A percentile compares a stretch with the other conserved stretches of the same genome.
Evolutionary conservation across 2,329 filamentous ascomycete genomes (phyloP).

Genomic region (Aaosphaeria pasadenensis): DNA sequence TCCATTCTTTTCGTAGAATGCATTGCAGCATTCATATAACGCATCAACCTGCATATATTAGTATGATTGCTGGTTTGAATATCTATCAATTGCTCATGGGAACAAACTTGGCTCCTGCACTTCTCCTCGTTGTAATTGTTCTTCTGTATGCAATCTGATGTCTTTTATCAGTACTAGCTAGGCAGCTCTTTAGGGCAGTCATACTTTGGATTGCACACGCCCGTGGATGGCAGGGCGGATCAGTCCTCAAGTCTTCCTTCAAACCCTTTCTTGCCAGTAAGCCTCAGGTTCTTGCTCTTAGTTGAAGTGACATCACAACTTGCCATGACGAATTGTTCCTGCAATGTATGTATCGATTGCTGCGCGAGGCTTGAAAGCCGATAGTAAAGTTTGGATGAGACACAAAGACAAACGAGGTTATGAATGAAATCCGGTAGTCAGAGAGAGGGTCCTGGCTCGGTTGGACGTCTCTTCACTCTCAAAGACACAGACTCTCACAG

Average conservation of each 20-base stretch:
- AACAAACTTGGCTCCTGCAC: conserved; percentile 59
- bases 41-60: conserved; percentile 64
- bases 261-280: conserved; percentile 40
- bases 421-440: too few relatives aligned
- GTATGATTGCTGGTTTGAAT: neutral
- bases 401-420: too few relatives aligned
- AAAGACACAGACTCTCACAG: neutral
- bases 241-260: conserved; percentile 68
- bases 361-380: neutral
- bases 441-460: neutral
- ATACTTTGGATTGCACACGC: conserved; percentile 90
- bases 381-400: neutral
- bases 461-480: neutral
- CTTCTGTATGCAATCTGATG: conserved; percentile 74
- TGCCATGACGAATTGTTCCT: conserved; percentile 23
- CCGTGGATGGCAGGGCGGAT: conserved; percentile 80
- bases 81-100: neutral
- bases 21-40: conserved; percentile 89
- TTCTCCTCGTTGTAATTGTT: conserved; percentile 83
- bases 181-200: neutral
- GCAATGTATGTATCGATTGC: conserved; percentile 7
- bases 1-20: conserved; percentile 79
- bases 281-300: conserved; percentile 1
- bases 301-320: conserved; percentile 20
- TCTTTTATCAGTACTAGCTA: conserved; percentile 3